These are phyloP conservation scores for Xylaria sp. DNA, from an alignment of 2,329 filamentous ascomycete genomes.

Conservation along the genomic window DNA sequence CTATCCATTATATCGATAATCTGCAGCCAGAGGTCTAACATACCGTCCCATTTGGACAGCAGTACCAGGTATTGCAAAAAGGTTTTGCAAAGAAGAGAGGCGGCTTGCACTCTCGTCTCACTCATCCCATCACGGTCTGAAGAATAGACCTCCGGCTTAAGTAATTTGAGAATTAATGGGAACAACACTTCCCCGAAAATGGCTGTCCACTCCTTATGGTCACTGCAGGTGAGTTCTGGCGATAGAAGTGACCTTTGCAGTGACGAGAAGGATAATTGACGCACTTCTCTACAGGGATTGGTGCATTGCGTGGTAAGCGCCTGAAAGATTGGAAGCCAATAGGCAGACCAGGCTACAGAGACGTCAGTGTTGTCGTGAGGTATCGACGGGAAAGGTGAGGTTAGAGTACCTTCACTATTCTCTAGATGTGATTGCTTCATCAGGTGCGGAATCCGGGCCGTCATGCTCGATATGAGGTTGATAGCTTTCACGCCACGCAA, in stretches of 20 bases:
- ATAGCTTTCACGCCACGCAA: conserved; percentile 83
- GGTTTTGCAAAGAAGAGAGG: conserved; percentile 91
- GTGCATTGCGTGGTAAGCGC: conserved; percentile 89
- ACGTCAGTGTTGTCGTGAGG: conserved; percentile 42
- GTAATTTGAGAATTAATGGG: conserved; percentile 83
- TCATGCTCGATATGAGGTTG: conserved; percentile 82
- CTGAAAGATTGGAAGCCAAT: conserved; percentile 95
- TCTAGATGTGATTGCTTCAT: conserved; percentile 96
- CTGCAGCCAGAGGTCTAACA: conserved; percentile 90
- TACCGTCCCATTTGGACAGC: conserved; percentile 84
- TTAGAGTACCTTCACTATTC: conserved; percentile 74
- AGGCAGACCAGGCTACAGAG: conserved; percentile 88
- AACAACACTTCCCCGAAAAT: conserved; percentile 96
- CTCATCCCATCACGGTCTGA: conserved; percentile 93
- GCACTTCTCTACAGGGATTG: conserved; percentile 92
- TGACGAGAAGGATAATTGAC: conserved; percentile 86
- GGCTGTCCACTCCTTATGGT: conserved; percentile 91
- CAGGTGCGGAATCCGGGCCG: conserved; percentile 80
- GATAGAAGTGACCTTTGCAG: conserved; percentile 88
- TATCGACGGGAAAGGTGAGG: background rate
- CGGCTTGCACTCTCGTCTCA: conserved; percentile 90
- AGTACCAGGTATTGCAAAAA: conserved; percentile 93
- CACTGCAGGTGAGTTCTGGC: conserved; percentile 81
- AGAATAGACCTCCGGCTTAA: conserved; percentile 95
- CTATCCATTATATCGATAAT: conserved; percentile 96